Evolutionary conservation across 78 protist species (phyloP).

Genomic region (Dictyostelium capitatum): DNA sequence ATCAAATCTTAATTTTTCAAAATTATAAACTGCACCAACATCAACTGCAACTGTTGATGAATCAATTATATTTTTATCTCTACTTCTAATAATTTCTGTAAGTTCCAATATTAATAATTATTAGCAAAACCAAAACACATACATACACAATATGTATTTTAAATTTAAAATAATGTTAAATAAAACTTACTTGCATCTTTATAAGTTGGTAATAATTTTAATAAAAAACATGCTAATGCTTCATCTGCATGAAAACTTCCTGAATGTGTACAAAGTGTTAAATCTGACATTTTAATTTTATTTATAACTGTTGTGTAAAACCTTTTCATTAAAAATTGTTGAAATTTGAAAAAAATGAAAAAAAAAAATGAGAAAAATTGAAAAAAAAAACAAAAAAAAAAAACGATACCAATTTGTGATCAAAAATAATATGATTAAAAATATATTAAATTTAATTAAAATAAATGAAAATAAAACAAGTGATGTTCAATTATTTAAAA

Average conservation of each 20-base stretch:
- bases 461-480: no score
- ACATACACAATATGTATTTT: no score
- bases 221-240: conserved; percentile 91
- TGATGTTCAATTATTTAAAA: no score
- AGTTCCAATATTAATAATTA: no score
- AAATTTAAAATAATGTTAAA: no score
- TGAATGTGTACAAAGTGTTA: conserved; percentile 83
- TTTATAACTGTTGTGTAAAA: not conserved
- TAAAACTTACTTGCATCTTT: conserved; percentile 46
- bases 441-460: no score
- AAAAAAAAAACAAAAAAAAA: not conserved
- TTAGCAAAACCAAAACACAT: no score
- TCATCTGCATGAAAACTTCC: conserved; percentile 96
- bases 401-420: not conserved
- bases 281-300: not conserved
- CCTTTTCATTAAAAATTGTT: not conserved
- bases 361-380: not conserved
- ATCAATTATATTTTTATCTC: conserved; percentile 84
- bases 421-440: no score
- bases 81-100: conserved; percentile 80
- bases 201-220: conserved; percentile 62
- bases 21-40: conserved; percentile 94
- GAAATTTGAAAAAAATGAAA: not conserved
- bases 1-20: conserved; percentile 84
- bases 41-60: conserved; percentile 86